These are phyloP conservation scores for Pseudonectria buxi DNA, from an alignment of 2,329 filamentous ascomycete genomes.

Conservation along the genomic window DNA sequence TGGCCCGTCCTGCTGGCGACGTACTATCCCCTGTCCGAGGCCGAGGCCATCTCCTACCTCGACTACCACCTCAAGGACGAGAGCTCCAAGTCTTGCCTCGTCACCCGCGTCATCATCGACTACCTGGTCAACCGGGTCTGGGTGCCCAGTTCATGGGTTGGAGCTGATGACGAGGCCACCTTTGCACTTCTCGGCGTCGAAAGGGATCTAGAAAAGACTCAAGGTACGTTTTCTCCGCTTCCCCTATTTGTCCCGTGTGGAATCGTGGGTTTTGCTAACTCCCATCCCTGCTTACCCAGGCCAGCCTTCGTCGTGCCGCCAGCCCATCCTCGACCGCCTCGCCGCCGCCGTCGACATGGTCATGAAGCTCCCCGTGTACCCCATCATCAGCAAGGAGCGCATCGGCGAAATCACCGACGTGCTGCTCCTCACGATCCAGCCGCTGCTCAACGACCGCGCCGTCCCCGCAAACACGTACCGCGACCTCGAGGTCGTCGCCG, in stretches of 20 bases:
- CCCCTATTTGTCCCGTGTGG: no score
- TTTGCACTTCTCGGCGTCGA: constrained; percentile 30
- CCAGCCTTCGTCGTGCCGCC: constrained; percentile 28
- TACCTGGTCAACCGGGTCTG: constrained; percentile 37
- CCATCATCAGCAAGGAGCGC: constrained; percentile 25
- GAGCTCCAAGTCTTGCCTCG: constrained; percentile 35
- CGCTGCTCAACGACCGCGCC: constrained; percentile 31
- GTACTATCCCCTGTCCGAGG: constrained; percentile 31
- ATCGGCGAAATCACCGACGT: constrained; percentile 38
- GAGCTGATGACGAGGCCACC: constrained; percentile 29
- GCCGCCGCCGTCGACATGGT: constrained; percentile 32
- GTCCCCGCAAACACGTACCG: constrained; percentile 30
- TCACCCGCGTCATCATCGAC: constrained; percentile 36
- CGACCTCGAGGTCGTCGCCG: constrained; percentile 37
- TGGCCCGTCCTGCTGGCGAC: constrained; percentile 32
- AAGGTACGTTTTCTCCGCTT: constrained; percentile 28
- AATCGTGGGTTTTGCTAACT: not conserved
- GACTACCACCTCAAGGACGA: constrained; percentile 33
- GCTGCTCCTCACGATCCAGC: constrained; percentile 30
- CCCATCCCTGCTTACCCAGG: constrained; percentile 18
- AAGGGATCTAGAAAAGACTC: constrained; percentile 28
- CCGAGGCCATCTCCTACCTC: constrained; percentile 34
- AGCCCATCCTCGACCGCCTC: constrained; percentile 34
- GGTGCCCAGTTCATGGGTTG: constrained; percentile 33
- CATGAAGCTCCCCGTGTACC: constrained; percentile 25